Evolutionary conservation across 768 basidiomycete species (phyloP).

Genomic region (Leccinum ochraceum): DNA sequence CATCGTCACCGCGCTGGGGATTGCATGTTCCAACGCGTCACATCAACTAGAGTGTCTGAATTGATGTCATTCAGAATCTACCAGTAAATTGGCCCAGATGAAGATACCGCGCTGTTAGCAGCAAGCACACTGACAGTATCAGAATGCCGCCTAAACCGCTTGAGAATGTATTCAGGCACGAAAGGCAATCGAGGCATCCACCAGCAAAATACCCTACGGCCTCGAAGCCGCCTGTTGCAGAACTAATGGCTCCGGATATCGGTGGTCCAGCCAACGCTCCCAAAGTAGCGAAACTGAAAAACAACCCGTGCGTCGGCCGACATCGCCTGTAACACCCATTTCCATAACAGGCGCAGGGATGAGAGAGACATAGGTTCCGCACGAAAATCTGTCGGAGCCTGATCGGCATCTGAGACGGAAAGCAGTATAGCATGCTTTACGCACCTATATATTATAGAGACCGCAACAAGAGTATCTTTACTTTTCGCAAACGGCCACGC

Average conservation of each 20-base stretch:
- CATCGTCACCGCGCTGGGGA: too few relatives aligned
- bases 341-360: too few relatives aligned
- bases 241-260: conserved; percentile 68
- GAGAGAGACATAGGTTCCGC: conserved; percentile 62
- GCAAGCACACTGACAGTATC: conserved; percentile 41
- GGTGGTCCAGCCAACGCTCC: conserved; percentile 71
- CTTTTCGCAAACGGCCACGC: conserved; percentile 66
- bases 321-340: conserved; percentile 38
- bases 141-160: conserved; percentile 36
- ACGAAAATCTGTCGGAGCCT: conserved; percentile 46
- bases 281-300: conserved; percentile 56
- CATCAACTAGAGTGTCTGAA: background rate
- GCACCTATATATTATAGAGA: conserved; percentile 67
- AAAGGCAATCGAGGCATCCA: conserved; percentile 6
- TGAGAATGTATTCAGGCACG: background rate
- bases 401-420: background rate
- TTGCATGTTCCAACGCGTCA: background rate
- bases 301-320: conserved; percentile 66
- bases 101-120: conserved; percentile 43
- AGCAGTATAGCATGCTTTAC: conserved; percentile 11
- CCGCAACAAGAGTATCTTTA: conserved; percentile 44
- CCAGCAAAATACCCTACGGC: conserved; percentile 44
- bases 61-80: conserved; percentile 36
- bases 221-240: conserved; percentile 48
- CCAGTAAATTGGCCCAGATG: conserved; percentile 41